Evolutionary conservation across 1,284 basidiomycete genomes (phyloP), one percentile per base, ranked within the genome.

Genomic region (Microbotryum lychnidis-dioicae): DNA sequence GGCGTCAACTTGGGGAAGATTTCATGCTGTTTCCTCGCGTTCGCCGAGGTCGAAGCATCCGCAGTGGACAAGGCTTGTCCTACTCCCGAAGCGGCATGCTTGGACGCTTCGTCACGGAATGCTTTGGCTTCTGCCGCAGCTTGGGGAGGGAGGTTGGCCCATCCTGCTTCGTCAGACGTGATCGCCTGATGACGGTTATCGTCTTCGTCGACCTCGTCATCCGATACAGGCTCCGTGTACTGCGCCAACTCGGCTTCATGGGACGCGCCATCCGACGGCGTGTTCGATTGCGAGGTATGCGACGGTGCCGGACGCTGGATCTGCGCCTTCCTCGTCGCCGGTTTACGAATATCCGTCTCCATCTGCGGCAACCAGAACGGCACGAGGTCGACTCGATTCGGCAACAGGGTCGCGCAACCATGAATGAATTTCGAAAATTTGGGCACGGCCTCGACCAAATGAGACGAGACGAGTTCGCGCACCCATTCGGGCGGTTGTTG

Each of bases 401-500:
- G 90, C 9, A 98, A 77, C 0, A 97, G 80, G 0, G 91, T 94
- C 1, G 94, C 87, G 73, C 94, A 98, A 29, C 94, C 66, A 74
- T 97, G 94, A 68, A 97, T 96, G 75, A 97, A 97, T 83, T 94
- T 94, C 76, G 89, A 89, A 69, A 77, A 77, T 69, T 78, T 78
- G 66, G 74, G 75, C 58, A 75, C 71, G 44, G 76, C 75, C 62
- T 71, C 71, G 47, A 70, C 58, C 6, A 98, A 79, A 77, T 97
- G 92, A 56, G 88, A 91, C 71, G 87, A 85, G 48, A 98, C 92
- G 12, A 98, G 83, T 64, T 98, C 92, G 14, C 87, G 86, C 42
- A 98, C 92, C 94, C 94, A 98, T 73, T 88, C 81, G 1, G 94
- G 94, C 6, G 96, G 94, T 75, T 97, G 85, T 75, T 97, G 94